Percentiles rank a stretch among this genome's conserved stretches.
Conservation (phyloP, 2,329 filamentous ascomycete species). For the Diaporthe eres region DNA sequence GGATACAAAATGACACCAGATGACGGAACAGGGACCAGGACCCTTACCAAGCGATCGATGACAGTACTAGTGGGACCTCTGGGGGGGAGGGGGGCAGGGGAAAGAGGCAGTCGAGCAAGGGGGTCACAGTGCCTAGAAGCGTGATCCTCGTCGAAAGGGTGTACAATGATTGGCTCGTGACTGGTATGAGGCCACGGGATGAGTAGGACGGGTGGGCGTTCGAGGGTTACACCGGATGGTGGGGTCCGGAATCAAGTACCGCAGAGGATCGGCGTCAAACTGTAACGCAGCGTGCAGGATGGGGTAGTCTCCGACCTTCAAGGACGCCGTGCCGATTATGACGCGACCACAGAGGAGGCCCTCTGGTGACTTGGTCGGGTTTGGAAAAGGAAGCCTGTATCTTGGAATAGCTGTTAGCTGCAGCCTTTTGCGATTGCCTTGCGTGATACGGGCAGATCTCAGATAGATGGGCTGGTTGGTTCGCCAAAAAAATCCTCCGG, state of each 20-base stretch:
- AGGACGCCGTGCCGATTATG: conserved; percentile 6
- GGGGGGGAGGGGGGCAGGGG: conserved; percentile 7
- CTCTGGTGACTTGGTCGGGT: conserved; percentile 18
- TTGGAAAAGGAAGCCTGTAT: conserved; percentile 28
- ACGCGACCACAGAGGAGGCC: background rate
- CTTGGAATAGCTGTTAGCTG: conserved; percentile 38
- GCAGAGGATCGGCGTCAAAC: conserved; percentile 28
- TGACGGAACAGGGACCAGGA: conserved; percentile 40
- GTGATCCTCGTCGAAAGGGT: conserved; percentile 35
- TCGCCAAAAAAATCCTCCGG: conserved; percentile 27
- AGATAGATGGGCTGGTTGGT: conserved; percentile 21
- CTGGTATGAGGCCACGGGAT: conserved; percentile 41
- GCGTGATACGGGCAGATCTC: conserved; percentile 31
- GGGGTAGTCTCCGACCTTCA: background rate
- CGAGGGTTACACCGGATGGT: conserved; percentile 39
- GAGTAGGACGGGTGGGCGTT: conserved; percentile 38
- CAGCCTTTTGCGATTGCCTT: conserved; percentile 30
- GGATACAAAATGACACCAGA: conserved; percentile 39
- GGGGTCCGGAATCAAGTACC: conserved; percentile 35
- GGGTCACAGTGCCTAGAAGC: conserved; percentile 38
- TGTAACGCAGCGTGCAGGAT: conserved; percentile 24
- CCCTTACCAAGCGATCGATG: conserved; percentile 37
- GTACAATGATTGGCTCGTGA: conserved; percentile 43
- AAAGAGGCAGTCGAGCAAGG: conserved; percentile 5
- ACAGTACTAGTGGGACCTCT: conserved; percentile 31